Evolutionary conservation across 2,329 filamentous ascomycete species (phyloP), one percentile per base, ranked within the genome.

Genomic region (Neopestalotiopsis sp.): DNA sequence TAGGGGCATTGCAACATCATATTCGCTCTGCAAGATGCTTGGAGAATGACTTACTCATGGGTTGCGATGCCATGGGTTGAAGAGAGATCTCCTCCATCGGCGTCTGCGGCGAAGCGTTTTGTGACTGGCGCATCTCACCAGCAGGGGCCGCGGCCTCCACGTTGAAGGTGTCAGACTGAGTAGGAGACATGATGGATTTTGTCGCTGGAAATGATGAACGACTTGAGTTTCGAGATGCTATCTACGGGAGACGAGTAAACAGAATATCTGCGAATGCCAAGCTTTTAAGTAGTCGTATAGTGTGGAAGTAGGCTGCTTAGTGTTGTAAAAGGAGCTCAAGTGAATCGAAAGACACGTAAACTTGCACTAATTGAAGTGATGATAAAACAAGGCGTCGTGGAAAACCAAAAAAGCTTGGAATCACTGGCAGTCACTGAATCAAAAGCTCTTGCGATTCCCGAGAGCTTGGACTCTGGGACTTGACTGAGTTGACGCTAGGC

Each of bases 41-140:
- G 40, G 60, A 13, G 14, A 17, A 28, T 5, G 7, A 40, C 64
- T 14, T 66, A 66, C 64, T 57, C 64, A 66, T 66, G 9, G 64
- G 64, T 58, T 66, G 64, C 24, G 64, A 57, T 12, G 52, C 64
- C 42, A 58, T 66, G 28, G 64, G 64, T 28, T 66, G 64, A 24
- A 66, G 64, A 45, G 42, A n/a, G 45, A 66, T 66, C 64, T 56
- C 42, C 42, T 66, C 42, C 45, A 66, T 57, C 14, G 20, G 20
- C 17, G 28, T 13, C 40, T 65, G 62, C 4, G 24, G 62, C 28
- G 34, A 49, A n/a, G 30, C 9, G 24, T 20, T 34, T 20, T 40
- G 30, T 14, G 30, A 24, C 61, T 64, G 61, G 32, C 59, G 59
- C 61, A 40, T 32, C 38, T 64, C 42, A 20, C n/a, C 38, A 20